phyloP scores from a whole-genome alignment of 2,329 filamentous ascomycete species.

The Ophiobolus disseminans region DNA sequence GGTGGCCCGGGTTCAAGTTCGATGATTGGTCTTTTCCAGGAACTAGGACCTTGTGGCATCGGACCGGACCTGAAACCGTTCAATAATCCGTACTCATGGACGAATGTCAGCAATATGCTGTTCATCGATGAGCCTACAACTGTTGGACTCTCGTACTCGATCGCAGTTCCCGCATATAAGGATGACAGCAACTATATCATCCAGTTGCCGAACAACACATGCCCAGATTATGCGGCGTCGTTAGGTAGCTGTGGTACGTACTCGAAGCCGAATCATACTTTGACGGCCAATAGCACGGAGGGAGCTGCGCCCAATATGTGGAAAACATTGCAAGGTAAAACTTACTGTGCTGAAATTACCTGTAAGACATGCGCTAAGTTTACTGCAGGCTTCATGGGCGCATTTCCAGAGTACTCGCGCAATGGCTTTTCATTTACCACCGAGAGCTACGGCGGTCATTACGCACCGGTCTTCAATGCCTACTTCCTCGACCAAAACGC shows the following conservation, averaged over 20 bases:
- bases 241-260: conserved; percentile 62
- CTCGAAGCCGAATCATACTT: conserved; percentile 57
- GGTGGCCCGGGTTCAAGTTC: conserved; percentile 65
- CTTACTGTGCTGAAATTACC: not conserved
- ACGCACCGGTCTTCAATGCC: conserved; percentile 19
- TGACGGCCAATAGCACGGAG: conserved; percentile 61
- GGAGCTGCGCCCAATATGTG: conserved; percentile 66
- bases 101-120: conserved; percentile 69
- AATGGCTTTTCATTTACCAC: conserved; percentile 63
- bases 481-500: conserved; percentile 59
- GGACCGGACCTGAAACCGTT: conserved; percentile 56
- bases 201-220: conserved; percentile 55
- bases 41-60: conserved; percentile 62
- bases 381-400: conserved; percentile 62
- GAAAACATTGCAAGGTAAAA: conserved; percentile 67
- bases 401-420: conserved; percentile 58
- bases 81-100: conserved; percentile 70
- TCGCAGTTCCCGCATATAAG: conserved; percentile 52
- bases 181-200: conserved; percentile 49
- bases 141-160: conserved; percentile 65
- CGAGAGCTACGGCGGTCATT: conserved; percentile 62
- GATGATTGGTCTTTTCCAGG: conserved; percentile 63
- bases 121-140: conserved; percentile 73
- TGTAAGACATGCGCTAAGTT: not conserved
- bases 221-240: conserved; percentile 57